These are phyloP conservation scores for Skeletonema potamos DNA, from an alignment of 108 stramenopile species.

Conservation along the genomic window DNA sequence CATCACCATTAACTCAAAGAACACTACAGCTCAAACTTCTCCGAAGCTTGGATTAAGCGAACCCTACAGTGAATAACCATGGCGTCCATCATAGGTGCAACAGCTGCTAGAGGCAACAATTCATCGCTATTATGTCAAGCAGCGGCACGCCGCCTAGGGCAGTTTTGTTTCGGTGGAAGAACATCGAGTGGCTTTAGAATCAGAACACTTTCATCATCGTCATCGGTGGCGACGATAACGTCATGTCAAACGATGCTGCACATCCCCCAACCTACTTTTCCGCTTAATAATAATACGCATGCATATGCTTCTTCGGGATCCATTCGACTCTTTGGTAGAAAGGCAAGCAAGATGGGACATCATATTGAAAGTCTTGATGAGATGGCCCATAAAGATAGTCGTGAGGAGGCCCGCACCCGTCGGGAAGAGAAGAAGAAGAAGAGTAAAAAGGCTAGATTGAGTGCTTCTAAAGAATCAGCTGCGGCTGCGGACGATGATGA, in stretches of 20 bases:
- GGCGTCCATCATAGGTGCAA: neutral
- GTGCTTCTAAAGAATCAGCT: slow-evolving; percentile 10
- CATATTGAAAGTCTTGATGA: slow-evolving; percentile 67
- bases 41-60: too few species aligned
- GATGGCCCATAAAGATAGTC: slow-evolving; percentile 59
- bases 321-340: slow-evolving; percentile 38
- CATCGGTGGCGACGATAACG: too few species aligned
- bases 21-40: too few species aligned
- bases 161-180: neutral
- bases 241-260: neutral
- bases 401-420: slow-evolving; percentile 65
- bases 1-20: too few species aligned
- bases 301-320: neutral
- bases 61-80: neutral
- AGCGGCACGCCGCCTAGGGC: neutral
- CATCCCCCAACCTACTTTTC: neutral
- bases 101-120: neutral
- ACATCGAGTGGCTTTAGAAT: neutral
- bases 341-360: slow-evolving; percentile 69
- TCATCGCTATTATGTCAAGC: neutral
- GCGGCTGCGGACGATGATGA: slow-evolving; percentile 2
- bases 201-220: neutral
- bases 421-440: slow-evolving; percentile 75
- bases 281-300: neutral
- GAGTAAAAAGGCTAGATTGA: slow-evolving; percentile 44